A percentile compares a stretch with the other conserved stretches of the same genome.
Conservation (phyloP, 805 yeast species). For the Hanseniaspora thailandica region DNA sequence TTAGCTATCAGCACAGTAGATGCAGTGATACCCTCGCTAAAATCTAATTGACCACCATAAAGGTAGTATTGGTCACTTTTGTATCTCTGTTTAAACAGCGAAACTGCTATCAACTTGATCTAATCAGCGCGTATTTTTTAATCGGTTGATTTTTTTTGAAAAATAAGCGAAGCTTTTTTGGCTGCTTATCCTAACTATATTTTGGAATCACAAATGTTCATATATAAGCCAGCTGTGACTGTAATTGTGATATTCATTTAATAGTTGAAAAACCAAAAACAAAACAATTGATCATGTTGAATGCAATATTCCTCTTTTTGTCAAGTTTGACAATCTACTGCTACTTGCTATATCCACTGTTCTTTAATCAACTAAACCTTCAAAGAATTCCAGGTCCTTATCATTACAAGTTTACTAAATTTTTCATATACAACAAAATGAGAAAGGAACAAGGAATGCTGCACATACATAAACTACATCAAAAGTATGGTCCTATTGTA, state of each 20-base stretch:
- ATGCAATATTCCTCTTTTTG: neutral
- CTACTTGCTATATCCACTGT: constrained; percentile 36
- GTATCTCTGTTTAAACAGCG: too few species aligned
- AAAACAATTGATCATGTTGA: neutral
- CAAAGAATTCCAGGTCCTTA: constrained; percentile 49
- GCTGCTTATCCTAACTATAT: neutral
- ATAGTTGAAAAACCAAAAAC: neutral
- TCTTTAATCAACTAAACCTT: constrained; percentile 34
- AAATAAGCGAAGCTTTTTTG: neutral
- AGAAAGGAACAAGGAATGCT: constrained; percentile 40
- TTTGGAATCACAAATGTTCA: neutral
- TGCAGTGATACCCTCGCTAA: too few species aligned
- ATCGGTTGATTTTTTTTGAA: too few species aligned
- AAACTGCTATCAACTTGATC: too few species aligned
- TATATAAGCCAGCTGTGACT: neutral
- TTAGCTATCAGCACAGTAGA: too few species aligned
- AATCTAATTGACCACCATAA: too few species aligned
- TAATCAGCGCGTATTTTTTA: too few species aligned
- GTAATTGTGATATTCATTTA: too few species aligned
- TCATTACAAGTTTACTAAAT: constrained; percentile 36
- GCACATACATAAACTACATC: constrained; percentile 31
- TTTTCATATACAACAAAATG: constrained; percentile 33
- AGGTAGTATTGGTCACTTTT: too few species aligned
- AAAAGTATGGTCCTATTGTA: constrained; percentile 13
- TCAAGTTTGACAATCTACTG: constrained; percentile 22